phyloP scores from a whole-genome alignment of 2,329 filamentous ascomycete genomes.

The Bipolaris oryzae region DNA sequence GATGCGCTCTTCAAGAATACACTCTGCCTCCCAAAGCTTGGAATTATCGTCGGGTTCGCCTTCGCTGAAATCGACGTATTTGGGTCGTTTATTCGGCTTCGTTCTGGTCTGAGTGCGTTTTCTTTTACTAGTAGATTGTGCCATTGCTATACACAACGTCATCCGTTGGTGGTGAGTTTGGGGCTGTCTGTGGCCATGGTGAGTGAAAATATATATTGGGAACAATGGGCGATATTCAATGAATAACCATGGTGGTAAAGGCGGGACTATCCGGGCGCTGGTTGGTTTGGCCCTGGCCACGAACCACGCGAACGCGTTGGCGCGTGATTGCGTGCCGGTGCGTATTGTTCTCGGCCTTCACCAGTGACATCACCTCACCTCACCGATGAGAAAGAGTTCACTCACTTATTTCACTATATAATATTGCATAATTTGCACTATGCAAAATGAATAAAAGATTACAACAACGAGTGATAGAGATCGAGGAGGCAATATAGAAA shows the following conservation, averaged over 20 bases:
- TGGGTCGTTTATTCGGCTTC: slow-evolving; percentile 26
- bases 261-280: slow-evolving; percentile 1
- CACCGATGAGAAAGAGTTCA: background rate
- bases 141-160: slow-evolving; percentile 34
- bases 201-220: slow-evolving; percentile 2
- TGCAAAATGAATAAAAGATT: background rate
- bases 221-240: background rate
- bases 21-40: slow-evolving; percentile 15
- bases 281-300: background rate
- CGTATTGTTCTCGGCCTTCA: background rate
- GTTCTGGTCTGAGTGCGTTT: slow-evolving; percentile 22
- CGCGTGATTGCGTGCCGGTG: slow-evolving; percentile 1
- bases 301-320: slow-evolving; percentile 3
- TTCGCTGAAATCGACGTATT: slow-evolving; percentile 18
- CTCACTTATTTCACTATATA: background rate
- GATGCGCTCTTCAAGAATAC: slow-evolving; percentile 24
- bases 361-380: background rate
- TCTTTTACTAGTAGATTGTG: slow-evolving; percentile 23
- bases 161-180: slow-evolving; percentile 12
- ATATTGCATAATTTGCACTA: no score
- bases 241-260: slow-evolving; percentile 9
- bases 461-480: background rate
- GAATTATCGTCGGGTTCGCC: slow-evolving; percentile 2
- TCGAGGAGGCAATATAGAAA: background rate
- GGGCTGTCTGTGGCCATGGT: slow-evolving; percentile 28